Percentiles rank a stretch among this genome's conserved stretches.
These are phyloP conservation scores for Pseudocohnilembus persalinus DNA, from an alignment of 169 alveolate species.

Conservation along the genomic window DNA sequence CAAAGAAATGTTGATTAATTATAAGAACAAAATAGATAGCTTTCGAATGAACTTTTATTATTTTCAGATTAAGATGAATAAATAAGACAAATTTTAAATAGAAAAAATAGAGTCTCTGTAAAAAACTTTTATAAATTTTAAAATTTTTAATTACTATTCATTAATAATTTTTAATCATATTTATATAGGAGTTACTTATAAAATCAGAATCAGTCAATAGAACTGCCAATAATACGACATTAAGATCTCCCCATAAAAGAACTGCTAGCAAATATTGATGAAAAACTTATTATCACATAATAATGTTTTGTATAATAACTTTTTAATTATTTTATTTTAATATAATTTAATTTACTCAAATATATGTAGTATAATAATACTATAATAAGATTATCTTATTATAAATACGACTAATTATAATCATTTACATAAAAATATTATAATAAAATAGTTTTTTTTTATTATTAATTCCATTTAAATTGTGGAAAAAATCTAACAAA, in stretches of 20 bases:
- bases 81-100: conserved; percentile 24
- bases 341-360: no score
- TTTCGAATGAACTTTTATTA: conserved; percentile 11
- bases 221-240: neutral
- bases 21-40: conserved; percentile 3
- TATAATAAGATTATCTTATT: no score
- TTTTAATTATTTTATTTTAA: no score
- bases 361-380: no score
- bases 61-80: conserved; percentile 24
- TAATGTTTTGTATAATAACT: no score
- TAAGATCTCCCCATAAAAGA: neutral
- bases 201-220: neutral
- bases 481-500: no score
- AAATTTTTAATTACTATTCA: neutral
- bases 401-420: no score
- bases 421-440: no score
- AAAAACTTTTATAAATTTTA: neutral
- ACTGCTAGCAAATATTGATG: neutral
- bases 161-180: no score
- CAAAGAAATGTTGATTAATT: conserved; percentile 7
- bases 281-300: neutral
- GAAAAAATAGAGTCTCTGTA: conserved; percentile 11
- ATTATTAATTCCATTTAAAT: no score
- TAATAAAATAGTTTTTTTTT: no score
- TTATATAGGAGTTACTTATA: neutral